These are phyloP conservation scores for Globisporangium takayamanum DNA, from an alignment of 352 stramenopile genomes.

Conservation along the genomic window DNA sequence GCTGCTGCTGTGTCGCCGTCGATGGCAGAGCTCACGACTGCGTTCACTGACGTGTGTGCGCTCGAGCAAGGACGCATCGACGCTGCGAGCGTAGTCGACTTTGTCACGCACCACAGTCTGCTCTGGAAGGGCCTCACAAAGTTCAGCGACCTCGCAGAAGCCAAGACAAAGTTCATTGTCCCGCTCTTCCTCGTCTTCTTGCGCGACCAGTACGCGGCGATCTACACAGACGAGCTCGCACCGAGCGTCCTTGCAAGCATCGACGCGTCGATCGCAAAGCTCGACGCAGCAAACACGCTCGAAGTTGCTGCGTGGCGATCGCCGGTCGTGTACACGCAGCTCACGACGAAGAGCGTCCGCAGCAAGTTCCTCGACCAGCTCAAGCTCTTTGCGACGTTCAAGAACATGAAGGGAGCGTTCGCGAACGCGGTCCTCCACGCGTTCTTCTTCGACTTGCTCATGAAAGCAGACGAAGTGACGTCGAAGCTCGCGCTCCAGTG, in stretches of 20 bases:
- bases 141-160: conserved; percentile 66
- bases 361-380: conserved; percentile 79
- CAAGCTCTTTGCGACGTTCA: conserved; percentile 76
- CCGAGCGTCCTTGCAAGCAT: conserved; percentile 31
- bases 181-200: conserved; percentile 81
- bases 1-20: neutral
- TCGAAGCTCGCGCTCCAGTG: conserved; percentile 85
- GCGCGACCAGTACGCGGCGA: conserved; percentile 66
- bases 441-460: conserved; percentile 85
- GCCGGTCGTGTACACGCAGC: conserved; percentile 23
- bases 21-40: conserved; percentile 30
- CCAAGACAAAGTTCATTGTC: conserved; percentile 84
- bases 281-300: conserved; percentile 19
- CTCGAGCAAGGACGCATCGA: conserved; percentile 47
- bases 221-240: conserved; percentile 77
- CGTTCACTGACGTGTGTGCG: conserved; percentile 49
- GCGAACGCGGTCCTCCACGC: conserved; percentile 68
- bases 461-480: conserved; percentile 85
- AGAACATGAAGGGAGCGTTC: conserved; percentile 85
- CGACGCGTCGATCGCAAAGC: conserved; percentile 41
- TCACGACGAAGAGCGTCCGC: conserved; percentile 74
- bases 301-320: conserved; percentile 18
- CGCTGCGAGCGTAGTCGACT: conserved; percentile 47
- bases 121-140: conserved; percentile 78
- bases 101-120: conserved; percentile 64